phyloP scores from a whole-genome alignment of 179 eudicot species.

The Camellia oleifera region DNA sequence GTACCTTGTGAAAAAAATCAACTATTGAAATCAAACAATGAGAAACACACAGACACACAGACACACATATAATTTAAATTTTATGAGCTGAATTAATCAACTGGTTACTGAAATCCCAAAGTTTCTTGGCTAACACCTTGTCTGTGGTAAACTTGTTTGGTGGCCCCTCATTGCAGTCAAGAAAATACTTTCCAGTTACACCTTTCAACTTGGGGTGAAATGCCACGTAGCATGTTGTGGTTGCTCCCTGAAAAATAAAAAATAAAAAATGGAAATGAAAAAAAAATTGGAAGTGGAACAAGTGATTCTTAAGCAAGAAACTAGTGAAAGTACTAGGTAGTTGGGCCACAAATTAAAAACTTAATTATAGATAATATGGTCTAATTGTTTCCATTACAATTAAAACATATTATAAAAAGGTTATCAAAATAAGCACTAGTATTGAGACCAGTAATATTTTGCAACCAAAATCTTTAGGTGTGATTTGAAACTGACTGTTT shows the following conservation, averaged over 20 bases:
- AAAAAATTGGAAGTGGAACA: background rate
- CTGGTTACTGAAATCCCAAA: slow-evolving; percentile 71
- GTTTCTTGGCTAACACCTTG: slow-evolving; percentile 46
- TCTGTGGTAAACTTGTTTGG: slow-evolving; percentile 47
- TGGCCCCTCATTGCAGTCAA: slow-evolving; percentile 62
- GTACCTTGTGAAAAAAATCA: background rate
- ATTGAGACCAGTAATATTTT: no score
- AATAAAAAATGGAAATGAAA: background rate
- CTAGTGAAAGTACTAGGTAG: no score
- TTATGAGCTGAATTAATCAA: slow-evolving; percentile 34
- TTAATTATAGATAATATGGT: no score
- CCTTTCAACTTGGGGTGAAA: slow-evolving; percentile 60
- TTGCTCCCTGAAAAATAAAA: slow-evolving; percentile 52
- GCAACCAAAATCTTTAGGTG: no score
- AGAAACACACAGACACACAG: background rate
- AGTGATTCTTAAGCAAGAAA: no score
- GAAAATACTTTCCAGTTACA: slow-evolving; percentile 58
- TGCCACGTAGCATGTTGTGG: slow-evolving; percentile 74
- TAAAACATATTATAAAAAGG: no score
- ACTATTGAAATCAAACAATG: background rate
- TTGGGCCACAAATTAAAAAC: no score
- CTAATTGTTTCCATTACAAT: no score
- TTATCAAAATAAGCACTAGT: no score
- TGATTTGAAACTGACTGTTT: no score
- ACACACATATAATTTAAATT: background rate